A percentile compares a stretch with the other conserved stretches of the same genome.
Conservation (phyloP, 192 early-diverging fungal species). For the Umbelopsis sp. region DNA sequence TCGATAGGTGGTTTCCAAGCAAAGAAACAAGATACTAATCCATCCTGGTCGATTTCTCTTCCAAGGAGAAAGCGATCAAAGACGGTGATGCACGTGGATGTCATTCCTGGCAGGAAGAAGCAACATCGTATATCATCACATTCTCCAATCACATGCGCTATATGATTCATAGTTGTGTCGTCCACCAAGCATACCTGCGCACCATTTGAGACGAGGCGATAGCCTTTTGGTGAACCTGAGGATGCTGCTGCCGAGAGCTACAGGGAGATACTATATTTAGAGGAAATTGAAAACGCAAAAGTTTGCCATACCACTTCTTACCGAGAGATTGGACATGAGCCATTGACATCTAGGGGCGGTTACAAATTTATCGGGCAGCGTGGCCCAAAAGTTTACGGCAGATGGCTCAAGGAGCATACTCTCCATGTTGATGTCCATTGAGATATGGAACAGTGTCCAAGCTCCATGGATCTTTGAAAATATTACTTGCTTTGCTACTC, state of each 20-base stretch:
- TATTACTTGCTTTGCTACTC: not conserved
- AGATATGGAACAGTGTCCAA: not conserved
- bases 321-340: conserved; percentile 16
- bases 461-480: not conserved
- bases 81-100: conserved; percentile 1
- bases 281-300: not conserved
- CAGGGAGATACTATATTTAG: not conserved
- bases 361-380: not conserved
- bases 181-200: conserved; percentile 1
- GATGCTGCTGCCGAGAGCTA: conserved; percentile 5
- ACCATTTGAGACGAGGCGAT: conserved; percentile 1
- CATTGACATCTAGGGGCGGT: not conserved
- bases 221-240: not conserved
- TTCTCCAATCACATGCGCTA: conserved; percentile 10
- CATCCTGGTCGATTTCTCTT: conserved; percentile 4
- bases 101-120: conserved; percentile 5
- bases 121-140: not conserved
- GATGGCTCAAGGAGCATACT: not conserved
- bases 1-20: not conserved
- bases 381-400: not conserved
- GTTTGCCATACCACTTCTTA: not conserved
- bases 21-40: not conserved
- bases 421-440: not conserved
- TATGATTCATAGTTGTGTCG: not conserved
- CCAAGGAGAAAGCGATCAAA: conserved; percentile 7